These are phyloP conservation scores for Saururus chinensis DNA, from an alignment of 164 flowering plant genomes.

Conservation along the genomic window DNA sequence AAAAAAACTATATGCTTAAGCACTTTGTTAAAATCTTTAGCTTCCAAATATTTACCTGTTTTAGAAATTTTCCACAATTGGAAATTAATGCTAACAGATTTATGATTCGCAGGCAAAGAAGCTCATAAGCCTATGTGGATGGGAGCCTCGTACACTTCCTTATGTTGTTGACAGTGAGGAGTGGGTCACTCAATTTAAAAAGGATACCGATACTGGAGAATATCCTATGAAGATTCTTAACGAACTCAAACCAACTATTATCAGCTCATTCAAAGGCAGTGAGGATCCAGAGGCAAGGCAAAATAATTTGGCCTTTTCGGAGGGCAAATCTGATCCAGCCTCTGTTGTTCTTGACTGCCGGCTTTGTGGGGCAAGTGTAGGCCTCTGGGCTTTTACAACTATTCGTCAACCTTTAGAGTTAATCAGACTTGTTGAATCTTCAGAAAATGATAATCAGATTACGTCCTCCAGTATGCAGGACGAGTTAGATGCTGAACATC, in stretches of 20 bases:
- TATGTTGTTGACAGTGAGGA: constrained; percentile 61
- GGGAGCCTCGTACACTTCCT: constrained; percentile 74
- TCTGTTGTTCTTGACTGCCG: constrained; percentile 80
- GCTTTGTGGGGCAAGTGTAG: constrained; percentile 87
- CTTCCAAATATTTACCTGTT: too few relatives aligned
- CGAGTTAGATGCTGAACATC: constrained; percentile 4
- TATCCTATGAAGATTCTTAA: constrained; percentile 13
- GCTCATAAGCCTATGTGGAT: constrained; percentile 83
- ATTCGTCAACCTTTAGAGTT: constrained; percentile 61
- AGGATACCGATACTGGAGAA: constrained; percentile 13
- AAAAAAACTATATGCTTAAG: too few relatives aligned
- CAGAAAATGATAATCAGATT: constrained; percentile 29
- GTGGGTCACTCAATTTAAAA: constrained; percentile 12
- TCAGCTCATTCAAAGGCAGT: constrained; percentile 12
- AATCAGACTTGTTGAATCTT: constrained; percentile 46
- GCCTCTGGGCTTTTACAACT: constrained; percentile 73
- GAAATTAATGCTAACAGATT: too few relatives aligned
- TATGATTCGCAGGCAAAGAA: constrained; percentile 59
- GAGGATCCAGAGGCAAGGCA: constrained; percentile 21
- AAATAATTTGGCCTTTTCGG: constrained; percentile 8
- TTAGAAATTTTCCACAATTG: not conserved
- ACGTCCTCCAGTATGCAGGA: constrained; percentile 9
- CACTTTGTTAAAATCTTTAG: too few relatives aligned
- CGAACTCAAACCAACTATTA: constrained; percentile 17
- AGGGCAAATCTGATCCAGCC: constrained; percentile 39